Conservation (phyloP, 768 basidiomycete species). For the Albatrellus ellisii region DNA sequence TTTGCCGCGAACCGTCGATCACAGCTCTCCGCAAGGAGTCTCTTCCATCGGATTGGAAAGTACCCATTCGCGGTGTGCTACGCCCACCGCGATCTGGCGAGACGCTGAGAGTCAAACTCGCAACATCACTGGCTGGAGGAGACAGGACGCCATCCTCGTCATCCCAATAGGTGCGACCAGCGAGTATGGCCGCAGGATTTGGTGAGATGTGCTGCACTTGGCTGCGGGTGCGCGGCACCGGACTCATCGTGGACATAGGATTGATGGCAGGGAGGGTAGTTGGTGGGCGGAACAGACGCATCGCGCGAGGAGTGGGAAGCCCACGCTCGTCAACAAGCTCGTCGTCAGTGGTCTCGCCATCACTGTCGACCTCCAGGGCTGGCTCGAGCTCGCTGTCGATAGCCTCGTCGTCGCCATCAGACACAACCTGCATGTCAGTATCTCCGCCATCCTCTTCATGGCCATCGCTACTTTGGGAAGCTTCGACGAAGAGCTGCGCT, state of each 20-base stretch:
- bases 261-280: slow-evolving; percentile 41
- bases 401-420: slow-evolving; percentile 14
- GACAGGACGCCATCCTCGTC: slow-evolving; percentile 10
- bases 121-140: slow-evolving; percentile 12
- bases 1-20: slow-evolving; percentile 12
- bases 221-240: slow-evolving; percentile 31
- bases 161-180: slow-evolving; percentile 34
- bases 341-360: slow-evolving; percentile 71
- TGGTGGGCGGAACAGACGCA: slow-evolving; percentile 60
- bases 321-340: slow-evolving; percentile 70
- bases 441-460: slow-evolving; percentile 18
- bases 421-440: slow-evolving; percentile 37
- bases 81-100: slow-evolving; percentile 11
- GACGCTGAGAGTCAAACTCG: slow-evolving; percentile 8
- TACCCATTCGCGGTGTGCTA: slow-evolving; percentile 11
- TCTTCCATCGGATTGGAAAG: slow-evolving; percentile 5
- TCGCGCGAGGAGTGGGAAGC: slow-evolving; percentile 62
- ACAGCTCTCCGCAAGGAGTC: slow-evolving; percentile 9
- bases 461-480: no score
- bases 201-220: slow-evolving; percentile 25
- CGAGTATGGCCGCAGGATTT: slow-evolving; percentile 57
- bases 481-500: slow-evolving; percentile 32
- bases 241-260: slow-evolving; percentile 63
- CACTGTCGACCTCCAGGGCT: slow-evolving; percentile 19
- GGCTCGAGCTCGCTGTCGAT: slow-evolving; percentile 18